Conservation (phyloP, 148 eudicot genomes). For the Dysphania ambrosioides region DNA sequence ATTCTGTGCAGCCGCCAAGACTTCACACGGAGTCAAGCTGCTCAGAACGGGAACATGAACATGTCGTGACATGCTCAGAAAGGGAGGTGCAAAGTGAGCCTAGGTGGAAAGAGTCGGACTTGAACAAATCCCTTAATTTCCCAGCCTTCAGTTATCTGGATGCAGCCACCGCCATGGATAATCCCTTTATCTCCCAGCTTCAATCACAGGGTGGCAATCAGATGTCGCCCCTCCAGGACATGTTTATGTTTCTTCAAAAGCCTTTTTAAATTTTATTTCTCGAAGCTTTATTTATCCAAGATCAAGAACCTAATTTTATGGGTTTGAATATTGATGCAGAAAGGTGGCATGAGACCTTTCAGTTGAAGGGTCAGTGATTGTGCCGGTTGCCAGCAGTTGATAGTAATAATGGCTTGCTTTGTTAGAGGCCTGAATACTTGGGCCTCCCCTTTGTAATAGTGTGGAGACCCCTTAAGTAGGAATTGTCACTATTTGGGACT, state of each 20-base stretch:
- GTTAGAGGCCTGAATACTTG: no score
- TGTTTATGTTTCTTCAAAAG: conserved; percentile 24
- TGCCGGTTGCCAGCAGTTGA: background rate
- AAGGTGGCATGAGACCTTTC: conserved; percentile 20
- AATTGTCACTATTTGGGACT: background rate
- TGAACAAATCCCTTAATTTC: conserved; percentile 27
- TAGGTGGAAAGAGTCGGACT: conserved; percentile 36
- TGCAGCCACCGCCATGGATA: background rate
- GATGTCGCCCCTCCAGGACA: conserved; percentile 26
- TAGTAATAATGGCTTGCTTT: background rate
- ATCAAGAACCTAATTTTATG: background rate
- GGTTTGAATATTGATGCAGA: background rate
- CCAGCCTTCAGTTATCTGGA: conserved; percentile 39
- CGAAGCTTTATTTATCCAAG: no score
- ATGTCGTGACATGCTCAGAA: conserved; percentile 35
- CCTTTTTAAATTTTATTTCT: conserved; percentile 17
- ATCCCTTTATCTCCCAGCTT: conserved; percentile 2
- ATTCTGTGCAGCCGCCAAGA: conserved; percentile 41
- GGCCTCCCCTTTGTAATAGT: background rate
- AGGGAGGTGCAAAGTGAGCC: conserved; percentile 62
- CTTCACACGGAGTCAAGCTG: conserved; percentile 54
- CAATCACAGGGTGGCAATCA: conserved; percentile 12
- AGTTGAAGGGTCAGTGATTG: conserved; percentile 14
- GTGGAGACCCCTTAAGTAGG: background rate
- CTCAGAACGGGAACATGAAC: conserved; percentile 35